phyloP scores from a whole-genome alignment of 345 rosid genomes.

The Dimocarpus longan region DNA sequence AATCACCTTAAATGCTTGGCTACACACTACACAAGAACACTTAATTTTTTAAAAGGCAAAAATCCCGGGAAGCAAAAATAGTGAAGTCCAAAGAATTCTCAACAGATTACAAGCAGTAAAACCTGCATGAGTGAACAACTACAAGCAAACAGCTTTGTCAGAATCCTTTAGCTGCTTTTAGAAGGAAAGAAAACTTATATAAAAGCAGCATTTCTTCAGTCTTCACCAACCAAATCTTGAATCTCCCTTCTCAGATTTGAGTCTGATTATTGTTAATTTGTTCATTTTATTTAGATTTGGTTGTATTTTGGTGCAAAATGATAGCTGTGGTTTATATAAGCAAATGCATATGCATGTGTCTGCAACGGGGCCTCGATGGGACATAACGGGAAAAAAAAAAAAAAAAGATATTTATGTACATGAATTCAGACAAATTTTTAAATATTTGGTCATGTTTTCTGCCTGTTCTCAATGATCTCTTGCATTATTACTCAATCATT shows the following conservation, averaged over 20 bases:
- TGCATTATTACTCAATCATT: constrained; percentile 23
- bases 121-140: not conserved
- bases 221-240: constrained; percentile 15
- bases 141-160: constrained; percentile 9
- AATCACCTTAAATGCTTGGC: not conserved
- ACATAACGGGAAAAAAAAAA: not conserved
- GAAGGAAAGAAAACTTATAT: not conserved
- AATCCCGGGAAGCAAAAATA: not conserved
- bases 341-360: not conserved
- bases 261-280: not conserved
- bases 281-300: not conserved
- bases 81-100: not conserved
- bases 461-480: not conserved
- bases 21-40: no score
- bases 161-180: constrained; percentile 2
- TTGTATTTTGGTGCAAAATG: not conserved
- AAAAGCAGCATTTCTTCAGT: not conserved
- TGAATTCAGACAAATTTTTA: constrained; percentile 15
- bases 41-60: not conserved
- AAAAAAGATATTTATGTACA: constrained; percentile 12
- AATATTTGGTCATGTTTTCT: not conserved
- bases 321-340: not conserved
- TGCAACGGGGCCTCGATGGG: constrained; percentile 7
- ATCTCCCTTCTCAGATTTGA: not conserved
- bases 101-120: not conserved